These are phyloP conservation scores for Pythium rhizo-oryzae DNA, from an alignment of 352 stramenopile genomes.

Conservation along the genomic window DNA sequence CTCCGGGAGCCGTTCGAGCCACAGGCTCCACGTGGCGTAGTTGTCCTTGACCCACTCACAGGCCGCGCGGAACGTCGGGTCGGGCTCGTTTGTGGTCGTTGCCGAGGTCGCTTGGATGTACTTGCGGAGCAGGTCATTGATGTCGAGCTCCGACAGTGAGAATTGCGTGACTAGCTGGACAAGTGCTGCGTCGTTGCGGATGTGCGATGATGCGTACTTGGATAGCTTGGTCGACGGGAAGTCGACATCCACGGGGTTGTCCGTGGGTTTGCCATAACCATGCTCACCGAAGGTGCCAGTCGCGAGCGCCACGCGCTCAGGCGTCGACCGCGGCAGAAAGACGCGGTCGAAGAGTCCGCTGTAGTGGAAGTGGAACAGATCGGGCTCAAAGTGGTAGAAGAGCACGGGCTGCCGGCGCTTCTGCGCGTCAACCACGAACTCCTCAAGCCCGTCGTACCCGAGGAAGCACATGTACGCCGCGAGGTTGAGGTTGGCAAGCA, in stretches of 20 bases:
- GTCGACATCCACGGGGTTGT: slow-evolving; percentile 43
- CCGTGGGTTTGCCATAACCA: slow-evolving; percentile 39
- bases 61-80: slow-evolving; percentile 32
- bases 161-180: slow-evolving; percentile 33
- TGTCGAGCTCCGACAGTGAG: slow-evolving; percentile 32
- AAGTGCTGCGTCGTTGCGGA: slow-evolving; percentile 1
- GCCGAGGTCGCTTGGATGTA: background rate
- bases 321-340: slow-evolving; percentile 32
- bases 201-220: slow-evolving; percentile 30
- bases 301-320: slow-evolving; percentile 14
- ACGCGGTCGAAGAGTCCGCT: slow-evolving; percentile 37
- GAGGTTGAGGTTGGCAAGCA: slow-evolving; percentile 38
- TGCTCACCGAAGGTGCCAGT: slow-evolving; percentile 37
- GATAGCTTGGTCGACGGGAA: slow-evolving; percentile 32
- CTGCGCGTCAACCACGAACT: slow-evolving; percentile 1
- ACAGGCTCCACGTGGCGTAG: slow-evolving; percentile 34
- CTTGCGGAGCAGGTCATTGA: slow-evolving; percentile 32
- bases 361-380: slow-evolving; percentile 38
- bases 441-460: slow-evolving; percentile 11
- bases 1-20: slow-evolving; percentile 29
- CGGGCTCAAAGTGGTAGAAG: slow-evolving; percentile 57
- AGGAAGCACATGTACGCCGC: slow-evolving; percentile 51
- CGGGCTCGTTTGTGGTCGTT: background rate
- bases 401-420: slow-evolving; percentile 27
- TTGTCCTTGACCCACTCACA: slow-evolving; percentile 42